Evolutionary conservation across 495 filamentous ascomycete species (phyloP).

Genomic region (Penicillium argentinense): DNA sequence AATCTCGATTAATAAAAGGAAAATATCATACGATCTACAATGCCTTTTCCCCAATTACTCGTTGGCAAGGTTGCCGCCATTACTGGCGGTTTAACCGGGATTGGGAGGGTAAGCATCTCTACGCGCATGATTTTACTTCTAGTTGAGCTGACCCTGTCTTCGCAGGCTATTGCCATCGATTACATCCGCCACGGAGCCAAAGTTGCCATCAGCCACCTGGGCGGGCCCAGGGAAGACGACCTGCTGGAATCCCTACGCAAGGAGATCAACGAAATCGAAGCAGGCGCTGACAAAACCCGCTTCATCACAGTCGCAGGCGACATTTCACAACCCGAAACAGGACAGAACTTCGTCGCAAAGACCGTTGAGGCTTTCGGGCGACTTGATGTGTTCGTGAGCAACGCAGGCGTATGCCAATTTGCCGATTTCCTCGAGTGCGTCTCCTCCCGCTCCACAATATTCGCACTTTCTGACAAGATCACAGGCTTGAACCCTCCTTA

Average conservation of each 20-base stretch:
- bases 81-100: conserved; percentile 74
- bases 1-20: too few relatives aligned
- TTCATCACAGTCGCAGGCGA: conserved; percentile 65
- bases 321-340: conserved; percentile 64
- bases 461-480: not conserved
- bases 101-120: conserved; percentile 53
- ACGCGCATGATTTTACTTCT: not conserved
- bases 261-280: conserved; percentile 49
- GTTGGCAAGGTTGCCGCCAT: conserved; percentile 70
- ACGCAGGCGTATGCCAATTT: conserved; percentile 85
- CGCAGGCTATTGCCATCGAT: conserved; percentile 64
- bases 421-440: conserved; percentile 72
- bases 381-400: conserved; percentile 81
- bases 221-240: conserved; percentile 49
- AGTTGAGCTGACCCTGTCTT: not conserved
- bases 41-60: conserved; percentile 53
- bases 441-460: not conserved
- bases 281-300: conserved; percentile 35
- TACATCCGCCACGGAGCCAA: conserved; percentile 69
- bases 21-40: not conserved
- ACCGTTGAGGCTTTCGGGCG: conserved; percentile 59
- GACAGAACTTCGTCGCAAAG: conserved; percentile 52
- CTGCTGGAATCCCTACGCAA: conserved; percentile 54
- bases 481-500: conserved; percentile 57
- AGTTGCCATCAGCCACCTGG: conserved; percentile 71